These are phyloP conservation scores for Diaporthe vexans DNA, from an alignment of 2,329 filamentous ascomycete species.

Conservation along the genomic window DNA sequence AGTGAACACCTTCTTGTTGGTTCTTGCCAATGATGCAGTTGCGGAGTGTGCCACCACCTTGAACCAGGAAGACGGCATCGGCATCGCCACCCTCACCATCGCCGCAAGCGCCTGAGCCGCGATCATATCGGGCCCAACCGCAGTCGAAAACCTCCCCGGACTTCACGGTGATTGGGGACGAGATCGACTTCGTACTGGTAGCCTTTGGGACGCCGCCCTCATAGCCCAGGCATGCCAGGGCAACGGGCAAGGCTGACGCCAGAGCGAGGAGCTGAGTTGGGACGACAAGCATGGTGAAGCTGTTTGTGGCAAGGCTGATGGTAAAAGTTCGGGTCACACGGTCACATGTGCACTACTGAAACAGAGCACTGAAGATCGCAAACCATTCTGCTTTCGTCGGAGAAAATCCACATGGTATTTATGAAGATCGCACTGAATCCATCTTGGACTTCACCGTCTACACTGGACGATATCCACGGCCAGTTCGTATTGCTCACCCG, in stretches of 20 bases:
- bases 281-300: not conserved
- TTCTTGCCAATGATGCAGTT: conserved; percentile 63
- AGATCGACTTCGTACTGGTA: not conserved
- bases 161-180: conserved; percentile 38
- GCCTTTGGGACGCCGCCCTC: conserved; percentile 6
- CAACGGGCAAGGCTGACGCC: conserved; percentile 10
- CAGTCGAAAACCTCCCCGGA: conserved; percentile 52
- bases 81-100: conserved; percentile 55
- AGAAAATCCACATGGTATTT: conserved; percentile 7
- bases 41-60: conserved; percentile 57
- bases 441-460: not conserved
- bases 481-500: not conserved
- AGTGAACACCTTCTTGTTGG: conserved; percentile 62
- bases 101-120: conserved; percentile 56
- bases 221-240: conserved; percentile 24
- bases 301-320: not conserved
- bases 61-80: conserved; percentile 60
- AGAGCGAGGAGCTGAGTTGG: conserved; percentile 8
- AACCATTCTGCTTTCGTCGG: not conserved
- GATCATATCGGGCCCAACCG: conserved; percentile 55
- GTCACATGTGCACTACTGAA: not conserved
- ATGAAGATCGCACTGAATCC: not conserved
- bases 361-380: not conserved
- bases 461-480: not conserved
- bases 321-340: not conserved